A percentile compares a stretch with the other conserved stretches of the same genome.
Evolutionary conservation across 2,329 filamentous ascomycete genomes (phyloP).

Genomic region (Berkeleyomyces rouxiae): DNA sequence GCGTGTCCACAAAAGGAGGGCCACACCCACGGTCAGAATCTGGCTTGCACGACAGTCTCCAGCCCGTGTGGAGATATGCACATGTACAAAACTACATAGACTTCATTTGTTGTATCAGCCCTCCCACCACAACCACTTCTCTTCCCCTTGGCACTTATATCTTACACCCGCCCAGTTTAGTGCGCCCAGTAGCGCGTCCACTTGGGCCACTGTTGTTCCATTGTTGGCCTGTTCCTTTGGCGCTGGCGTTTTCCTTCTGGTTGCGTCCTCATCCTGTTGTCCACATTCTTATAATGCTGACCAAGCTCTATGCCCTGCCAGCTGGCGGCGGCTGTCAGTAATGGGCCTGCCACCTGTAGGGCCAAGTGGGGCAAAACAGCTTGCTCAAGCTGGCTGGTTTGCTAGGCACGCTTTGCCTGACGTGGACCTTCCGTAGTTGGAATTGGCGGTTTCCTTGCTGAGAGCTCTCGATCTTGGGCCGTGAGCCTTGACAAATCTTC

Average conservation of each 20-base stretch:
- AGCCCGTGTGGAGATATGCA: too few species aligned
- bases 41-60: too few species aligned
- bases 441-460: not conserved
- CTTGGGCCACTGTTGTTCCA: too few species aligned
- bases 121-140: too few species aligned
- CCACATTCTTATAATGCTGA: not conserved
- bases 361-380: slow-evolving; percentile 3
- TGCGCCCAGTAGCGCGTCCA: too few species aligned
- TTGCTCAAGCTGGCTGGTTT: not conserved
- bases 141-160: too few species aligned
- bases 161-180: too few species aligned
- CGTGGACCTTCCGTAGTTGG: slow-evolving; percentile 21
- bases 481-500: not conserved
- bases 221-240: too few species aligned
- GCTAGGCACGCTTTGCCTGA: slow-evolving; percentile 27
- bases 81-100: too few species aligned
- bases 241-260: not conserved
- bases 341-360: not conserved
- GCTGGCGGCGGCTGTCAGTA: not conserved
- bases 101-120: too few species aligned
- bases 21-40: too few species aligned
- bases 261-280: not conserved
- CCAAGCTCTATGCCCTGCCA: not conserved
- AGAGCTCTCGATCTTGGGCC: not conserved
- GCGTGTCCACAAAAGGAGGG: too few species aligned